A percentile compares a stretch with the other conserved stretches of the same genome.
Conservation (phyloP, 345 rosid genomes). For the Hypericum perforatum region DNA sequence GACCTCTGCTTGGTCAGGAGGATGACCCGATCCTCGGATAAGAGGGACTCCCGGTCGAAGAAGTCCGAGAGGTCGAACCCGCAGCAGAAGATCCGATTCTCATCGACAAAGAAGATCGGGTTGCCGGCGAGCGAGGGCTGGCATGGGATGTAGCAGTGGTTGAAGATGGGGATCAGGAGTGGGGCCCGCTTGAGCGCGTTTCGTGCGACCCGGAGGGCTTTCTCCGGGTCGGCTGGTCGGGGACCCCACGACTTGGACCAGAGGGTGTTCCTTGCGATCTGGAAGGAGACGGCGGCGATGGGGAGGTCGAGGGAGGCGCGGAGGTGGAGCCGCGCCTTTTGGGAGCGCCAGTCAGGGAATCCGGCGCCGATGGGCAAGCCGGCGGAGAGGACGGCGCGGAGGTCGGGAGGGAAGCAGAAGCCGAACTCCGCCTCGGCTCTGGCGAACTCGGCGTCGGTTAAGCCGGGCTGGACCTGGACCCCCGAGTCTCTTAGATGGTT, state of each 20-base stretch:
- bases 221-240: constrained; percentile 75
- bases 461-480: constrained; percentile 70
- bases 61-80: constrained; percentile 90
- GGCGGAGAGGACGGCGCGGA: constrained; percentile 71
- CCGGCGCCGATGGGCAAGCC: constrained; percentile 85
- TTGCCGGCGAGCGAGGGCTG: constrained; percentile 83
- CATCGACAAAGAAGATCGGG: constrained; percentile 91
- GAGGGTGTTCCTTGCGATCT: constrained; percentile 71
- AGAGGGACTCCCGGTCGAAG: constrained; percentile 71
- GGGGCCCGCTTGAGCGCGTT: constrained; percentile 85
- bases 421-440: constrained; percentile 85
- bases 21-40: constrained; percentile 33
- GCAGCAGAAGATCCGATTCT: constrained; percentile 79
- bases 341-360: constrained; percentile 91
- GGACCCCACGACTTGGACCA: constrained; percentile 96
- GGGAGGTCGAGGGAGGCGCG: constrained; percentile 81
- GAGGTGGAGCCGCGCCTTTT: constrained; percentile 67
- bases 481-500: constrained; percentile 58
- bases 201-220: constrained; percentile 71
- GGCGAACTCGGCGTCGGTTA: constrained; percentile 77
- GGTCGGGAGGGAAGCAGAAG: constrained; percentile 90
- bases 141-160: constrained; percentile 89
- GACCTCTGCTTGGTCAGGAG: constrained; percentile 51
- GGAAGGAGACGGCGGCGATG: constrained; percentile 78
- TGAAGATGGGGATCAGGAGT: constrained; percentile 75